Evolutionary conservation across 768 basidiomycete species (phyloP).

Genomic region (Suillus fuscotomentosus): DNA sequence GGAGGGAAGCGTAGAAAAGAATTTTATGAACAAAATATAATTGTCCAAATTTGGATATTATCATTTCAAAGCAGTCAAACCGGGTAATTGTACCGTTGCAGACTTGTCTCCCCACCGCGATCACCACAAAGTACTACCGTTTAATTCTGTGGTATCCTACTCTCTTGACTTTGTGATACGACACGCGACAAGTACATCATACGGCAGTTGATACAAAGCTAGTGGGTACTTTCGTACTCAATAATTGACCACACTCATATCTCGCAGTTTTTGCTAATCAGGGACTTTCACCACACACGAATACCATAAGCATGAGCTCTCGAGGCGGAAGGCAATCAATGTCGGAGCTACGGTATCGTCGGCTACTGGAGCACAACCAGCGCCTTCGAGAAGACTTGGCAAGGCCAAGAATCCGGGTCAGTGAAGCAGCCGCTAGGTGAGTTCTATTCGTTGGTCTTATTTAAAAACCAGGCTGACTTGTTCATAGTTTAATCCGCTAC

Average conservation of each 20-base stretch:
- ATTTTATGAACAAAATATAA: slow-evolving; percentile 1
- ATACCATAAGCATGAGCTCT: slow-evolving; percentile 47
- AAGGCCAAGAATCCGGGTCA: slow-evolving; percentile 67
- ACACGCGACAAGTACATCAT: background rate
- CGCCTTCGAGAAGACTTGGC: slow-evolving; percentile 70
- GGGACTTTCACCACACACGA: background rate
- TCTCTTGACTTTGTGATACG: background rate
- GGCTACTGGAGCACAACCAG: slow-evolving; percentile 74
- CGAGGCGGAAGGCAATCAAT: slow-evolving; percentile 69
- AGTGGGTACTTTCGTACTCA: background rate
- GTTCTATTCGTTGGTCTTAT: slow-evolving; percentile 10
- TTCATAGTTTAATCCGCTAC: slow-evolving; percentile 62
- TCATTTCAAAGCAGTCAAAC: slow-evolving; percentile 3
- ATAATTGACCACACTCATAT: background rate
- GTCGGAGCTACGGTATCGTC: slow-evolving; percentile 80
- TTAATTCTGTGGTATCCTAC: background rate
- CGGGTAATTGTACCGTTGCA: slow-evolving; percentile 2
- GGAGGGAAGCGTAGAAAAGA: background rate
- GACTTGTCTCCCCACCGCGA: slow-evolving; percentile 5
- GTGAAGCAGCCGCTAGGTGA: slow-evolving; percentile 69
- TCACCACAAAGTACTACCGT: background rate
- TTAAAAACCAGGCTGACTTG: slow-evolving; percentile 5
- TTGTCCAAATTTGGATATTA: background rate
- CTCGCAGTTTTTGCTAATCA: slow-evolving; percentile 7
- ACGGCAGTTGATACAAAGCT: slow-evolving; percentile 2